Evolutionary conservation across 768 basidiomycete genomes (phyloP).

Genomic region (Podaxis carcinomalis): DNA sequence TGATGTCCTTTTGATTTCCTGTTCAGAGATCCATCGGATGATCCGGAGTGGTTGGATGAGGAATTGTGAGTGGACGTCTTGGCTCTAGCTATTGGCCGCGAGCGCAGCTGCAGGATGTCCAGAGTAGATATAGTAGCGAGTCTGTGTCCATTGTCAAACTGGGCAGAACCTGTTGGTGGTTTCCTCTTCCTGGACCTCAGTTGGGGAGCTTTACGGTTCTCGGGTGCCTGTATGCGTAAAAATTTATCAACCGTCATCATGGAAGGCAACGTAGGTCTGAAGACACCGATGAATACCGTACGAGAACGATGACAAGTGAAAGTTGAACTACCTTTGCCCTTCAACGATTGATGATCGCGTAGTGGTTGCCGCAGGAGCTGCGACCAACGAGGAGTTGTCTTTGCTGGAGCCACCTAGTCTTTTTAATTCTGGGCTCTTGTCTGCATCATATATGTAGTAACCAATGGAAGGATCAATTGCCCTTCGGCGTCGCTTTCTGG

Average conservation of each 20-base stretch:
- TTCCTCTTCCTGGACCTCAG: background rate
- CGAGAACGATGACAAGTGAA: background rate
- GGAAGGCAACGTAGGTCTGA: background rate
- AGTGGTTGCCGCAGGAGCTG: background rate
- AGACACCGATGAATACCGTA: too few relatives aligned
- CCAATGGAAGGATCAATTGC: constrained; percentile 37
- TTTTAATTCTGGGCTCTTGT: background rate
- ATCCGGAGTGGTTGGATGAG: background rate
- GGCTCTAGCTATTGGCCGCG: background rate
- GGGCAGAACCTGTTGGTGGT: background rate
- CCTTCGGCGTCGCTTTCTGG: constrained; percentile 25
- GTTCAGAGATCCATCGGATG: background rate
- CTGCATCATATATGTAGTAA: constrained; percentile 22
- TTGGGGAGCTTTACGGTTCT: background rate
- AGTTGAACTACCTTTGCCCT: background rate
- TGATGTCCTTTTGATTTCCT: background rate
- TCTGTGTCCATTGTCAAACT: background rate
- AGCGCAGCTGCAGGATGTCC: background rate
- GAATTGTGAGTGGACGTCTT: background rate
- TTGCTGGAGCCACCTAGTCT: background rate
- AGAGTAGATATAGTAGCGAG: background rate
- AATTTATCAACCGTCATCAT: background rate
- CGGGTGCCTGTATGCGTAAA: background rate
- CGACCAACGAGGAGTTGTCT: background rate
- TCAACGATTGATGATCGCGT: background rate